A percentile compares a stretch with the other conserved stretches of the same genome.
Evolutionary conservation across 2,329 filamentous ascomycete species (phyloP).

Genomic region (Teratosphaeriaceae sp.): DNA sequence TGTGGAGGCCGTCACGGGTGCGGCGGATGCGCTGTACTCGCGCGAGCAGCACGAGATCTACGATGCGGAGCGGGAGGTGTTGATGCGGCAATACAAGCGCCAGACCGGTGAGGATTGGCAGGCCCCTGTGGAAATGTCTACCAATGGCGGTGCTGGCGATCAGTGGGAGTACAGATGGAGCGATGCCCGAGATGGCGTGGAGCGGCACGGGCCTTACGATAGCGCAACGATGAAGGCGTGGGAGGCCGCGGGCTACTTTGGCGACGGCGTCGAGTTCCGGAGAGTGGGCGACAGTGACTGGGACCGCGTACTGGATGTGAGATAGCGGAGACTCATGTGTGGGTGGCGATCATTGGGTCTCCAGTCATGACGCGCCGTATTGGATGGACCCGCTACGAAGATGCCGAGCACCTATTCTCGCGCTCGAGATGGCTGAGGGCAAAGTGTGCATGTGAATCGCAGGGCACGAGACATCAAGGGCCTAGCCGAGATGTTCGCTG

Average conservation of each 20-base stretch:
- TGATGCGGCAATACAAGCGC: slow-evolving; percentile 74
- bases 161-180: slow-evolving; percentile 90
- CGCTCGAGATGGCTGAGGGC: no score
- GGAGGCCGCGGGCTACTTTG: slow-evolving; percentile 89
- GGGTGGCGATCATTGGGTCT: no score
- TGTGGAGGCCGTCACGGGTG: slow-evolving; percentile 79
- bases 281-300: slow-evolving; percentile 36
- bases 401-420: no score
- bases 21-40: slow-evolving; percentile 78
- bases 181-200: slow-evolving; percentile 73
- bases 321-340: slow-evolving; percentile 5
- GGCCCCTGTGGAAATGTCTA: slow-evolving; percentile 13
- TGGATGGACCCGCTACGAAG: no score
- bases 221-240: slow-evolving; percentile 79
- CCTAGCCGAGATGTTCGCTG: no score
- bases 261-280: slow-evolving; percentile 65
- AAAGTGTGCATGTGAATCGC: no score
- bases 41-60: slow-evolving; percentile 87
- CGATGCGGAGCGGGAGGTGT: slow-evolving; percentile 74
- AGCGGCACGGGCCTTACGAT: slow-evolving; percentile 82
- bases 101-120: slow-evolving; percentile 87
- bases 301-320: slow-evolving; percentile 35
- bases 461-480: no score
- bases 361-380: no score
- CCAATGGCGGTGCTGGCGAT: not conserved